Percentiles rank a stretch among this genome's conserved stretches.
These are phyloP conservation scores for Gardenia jasminoides DNA, from an alignment of 257 asterid species.

Conservation along the genomic window DNA sequence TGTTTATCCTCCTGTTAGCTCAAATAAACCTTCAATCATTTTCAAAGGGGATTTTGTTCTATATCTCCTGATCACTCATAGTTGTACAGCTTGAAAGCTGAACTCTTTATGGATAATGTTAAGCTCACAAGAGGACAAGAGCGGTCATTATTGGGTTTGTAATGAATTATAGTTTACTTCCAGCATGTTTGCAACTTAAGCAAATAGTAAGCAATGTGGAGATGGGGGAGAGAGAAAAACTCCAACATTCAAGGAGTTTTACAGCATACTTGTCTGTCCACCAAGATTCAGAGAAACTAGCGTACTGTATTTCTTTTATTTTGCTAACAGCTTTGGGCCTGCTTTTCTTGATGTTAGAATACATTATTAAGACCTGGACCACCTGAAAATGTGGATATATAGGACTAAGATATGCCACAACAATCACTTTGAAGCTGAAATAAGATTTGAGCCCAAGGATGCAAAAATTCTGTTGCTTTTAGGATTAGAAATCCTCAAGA, in stretches of 20 bases:
- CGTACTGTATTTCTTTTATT: not conserved
- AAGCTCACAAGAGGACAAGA: not conserved
- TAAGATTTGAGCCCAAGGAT: not conserved
- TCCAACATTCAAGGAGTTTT: not conserved
- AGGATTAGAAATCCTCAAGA: not conserved
- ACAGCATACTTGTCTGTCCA: not conserved
- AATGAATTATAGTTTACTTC: not conserved
- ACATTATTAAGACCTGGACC: not conserved
- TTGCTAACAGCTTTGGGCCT: not conserved
- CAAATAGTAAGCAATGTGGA: not conserved
- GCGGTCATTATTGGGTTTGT: not conserved
- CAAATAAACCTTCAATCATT: not conserved
- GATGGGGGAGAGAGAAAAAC: not conserved
- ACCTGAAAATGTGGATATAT: not conserved
- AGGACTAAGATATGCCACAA: not conserved
- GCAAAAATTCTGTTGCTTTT: not conserved
- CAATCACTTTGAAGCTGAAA: not conserved
- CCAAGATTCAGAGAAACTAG: not conserved
- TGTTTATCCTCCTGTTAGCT: not conserved
- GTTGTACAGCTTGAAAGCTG: not conserved
- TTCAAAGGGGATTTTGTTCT: not conserved
- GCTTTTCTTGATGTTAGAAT: not conserved
- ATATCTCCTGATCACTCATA: not conserved
- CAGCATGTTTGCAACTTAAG: not conserved
- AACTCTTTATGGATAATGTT: not conserved